Evolutionary conservation across 176 grass and related monocot genomes (phyloP).

Genomic region (Carex scoparia): DNA sequence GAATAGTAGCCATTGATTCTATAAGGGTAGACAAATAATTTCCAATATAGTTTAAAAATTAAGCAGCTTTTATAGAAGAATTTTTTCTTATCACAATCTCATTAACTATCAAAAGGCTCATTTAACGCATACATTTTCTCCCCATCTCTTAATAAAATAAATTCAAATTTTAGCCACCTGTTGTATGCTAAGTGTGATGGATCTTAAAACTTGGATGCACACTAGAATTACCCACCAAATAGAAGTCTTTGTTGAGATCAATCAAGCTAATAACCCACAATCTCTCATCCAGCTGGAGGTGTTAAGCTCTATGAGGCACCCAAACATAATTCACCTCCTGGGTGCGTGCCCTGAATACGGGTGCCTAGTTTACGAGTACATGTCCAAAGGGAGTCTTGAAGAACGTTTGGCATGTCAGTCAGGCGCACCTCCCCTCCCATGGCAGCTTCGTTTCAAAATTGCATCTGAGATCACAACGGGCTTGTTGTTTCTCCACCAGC

Average conservation of each 20-base stretch:
- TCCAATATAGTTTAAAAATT: neutral
- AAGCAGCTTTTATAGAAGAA: neutral
- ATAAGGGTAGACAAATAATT: neutral
- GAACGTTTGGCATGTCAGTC: slow-evolving; percentile 61
- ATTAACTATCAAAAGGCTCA: neutral
- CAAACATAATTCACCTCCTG: slow-evolving; percentile 78
- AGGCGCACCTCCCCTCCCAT: slow-evolving; percentile 49
- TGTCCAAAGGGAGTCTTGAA: slow-evolving; percentile 77
- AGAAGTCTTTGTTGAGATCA: neutral
- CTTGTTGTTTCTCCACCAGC: slow-evolving; percentile 76
- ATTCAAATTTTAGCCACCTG: neutral
- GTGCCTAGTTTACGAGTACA: slow-evolving; percentile 82
- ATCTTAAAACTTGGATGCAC: neutral
- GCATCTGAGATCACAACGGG: slow-evolving; percentile 59
- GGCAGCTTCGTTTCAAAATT: slow-evolving; percentile 73
- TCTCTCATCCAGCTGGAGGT: slow-evolving; percentile 57
- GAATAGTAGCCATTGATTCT: neutral
- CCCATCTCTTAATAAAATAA: neutral
- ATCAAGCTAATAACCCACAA: neutral
- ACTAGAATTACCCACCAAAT: neutral
- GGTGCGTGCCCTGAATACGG: slow-evolving; percentile 83
- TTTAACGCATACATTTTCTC: neutral
- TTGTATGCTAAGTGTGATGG: neutral
- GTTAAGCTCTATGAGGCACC: slow-evolving; percentile 66
- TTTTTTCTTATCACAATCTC: neutral